phyloP scores from a whole-genome alignment of 805 yeast genomes.

The Candida endomychidarum region DNA sequence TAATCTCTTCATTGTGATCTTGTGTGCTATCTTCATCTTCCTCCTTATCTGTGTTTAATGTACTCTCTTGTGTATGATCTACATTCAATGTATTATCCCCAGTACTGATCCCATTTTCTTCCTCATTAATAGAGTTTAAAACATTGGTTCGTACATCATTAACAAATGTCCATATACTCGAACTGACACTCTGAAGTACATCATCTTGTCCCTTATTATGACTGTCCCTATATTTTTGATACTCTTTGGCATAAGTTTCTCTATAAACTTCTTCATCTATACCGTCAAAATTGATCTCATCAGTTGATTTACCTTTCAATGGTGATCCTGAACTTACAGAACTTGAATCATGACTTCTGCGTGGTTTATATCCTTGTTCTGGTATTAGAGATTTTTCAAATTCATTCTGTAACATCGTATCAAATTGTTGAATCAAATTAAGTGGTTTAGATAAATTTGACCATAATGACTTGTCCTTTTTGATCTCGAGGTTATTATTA shows the following conservation, averaged over 20 bases:
- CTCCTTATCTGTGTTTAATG: not conserved
- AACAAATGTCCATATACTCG: constrained; percentile 44
- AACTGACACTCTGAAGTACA: constrained; percentile 41
- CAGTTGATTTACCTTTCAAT: not conserved
- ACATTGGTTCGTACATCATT: constrained; percentile 41
- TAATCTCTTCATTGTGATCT: not conserved
- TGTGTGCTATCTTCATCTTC: not conserved
- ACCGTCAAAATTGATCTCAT: not conserved
- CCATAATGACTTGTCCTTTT: constrained; percentile 26
- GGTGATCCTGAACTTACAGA: not conserved
- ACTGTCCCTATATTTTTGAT: constrained; percentile 29
- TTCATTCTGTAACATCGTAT: constrained; percentile 63
- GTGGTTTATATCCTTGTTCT: constrained; percentile 6
- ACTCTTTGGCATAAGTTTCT: constrained; percentile 14
- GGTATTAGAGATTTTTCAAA: constrained; percentile 48
- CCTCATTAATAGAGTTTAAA: constrained; percentile 14
- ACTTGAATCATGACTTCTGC: constrained; percentile 1
- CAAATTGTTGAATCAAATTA: constrained; percentile 64
- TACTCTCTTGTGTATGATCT: too few relatives aligned
- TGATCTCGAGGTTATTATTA: constrained; percentile 28
- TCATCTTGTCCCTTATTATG: constrained; percentile 25
- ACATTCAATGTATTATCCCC: not conserved
- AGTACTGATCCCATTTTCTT: not conserved
- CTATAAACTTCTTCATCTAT: constrained; percentile 2
- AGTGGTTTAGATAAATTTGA: constrained; percentile 51